Base-by-base conservation (phyloP, 305 asterid genomes). In the Fraxinus floribunda region DNA sequence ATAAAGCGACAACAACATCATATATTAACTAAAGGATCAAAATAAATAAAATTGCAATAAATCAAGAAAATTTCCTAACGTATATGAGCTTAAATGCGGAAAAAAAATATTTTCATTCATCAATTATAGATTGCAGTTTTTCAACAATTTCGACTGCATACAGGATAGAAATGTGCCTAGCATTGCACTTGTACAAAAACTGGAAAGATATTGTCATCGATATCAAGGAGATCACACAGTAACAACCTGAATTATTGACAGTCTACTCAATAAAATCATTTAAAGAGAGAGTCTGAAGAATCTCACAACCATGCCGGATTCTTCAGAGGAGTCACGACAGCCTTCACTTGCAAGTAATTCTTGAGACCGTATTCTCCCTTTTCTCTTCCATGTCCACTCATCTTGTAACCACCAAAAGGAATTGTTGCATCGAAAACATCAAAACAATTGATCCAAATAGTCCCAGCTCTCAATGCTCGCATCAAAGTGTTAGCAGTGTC, bases 351-450 rank as follows among this genome's bases (percentile, higher is more conserved):
- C 89, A 94, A 88, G 92, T 95, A 95, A 78, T 90, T 94, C 91
- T 90, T 94, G 80, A 95, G 94, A 85, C 97, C 89, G 88, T 94
- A 95, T 84, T 90, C 95, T 13, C 98, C 97, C 88, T 93, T 95
- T 75, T 95, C 98, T 88, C 99, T 88, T 38, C 99, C 99, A 0
- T 90, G 91, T 5, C 99, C 98, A 64, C 97, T 95, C 98, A 93
- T 93, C 88, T 95, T 95, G 82, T 95, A 95, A 8, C 98, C 99
- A 60, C 98, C 99, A 55, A 94, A 93, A 18, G 99, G 99, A 44
- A 95, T 95, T 3, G 99, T 85, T 60, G 99, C 99, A 82, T 95
- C 99, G 68, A 95, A 95, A 0, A 81, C 86, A 81, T 95, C 97
- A 16, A 91, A 95, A 87, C 91, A 85, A 80, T 95, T 95, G 15